These are phyloP conservation scores for Fusarium hostae DNA, from an alignment of 2,329 filamentous ascomycete genomes.

Conservation along the genomic window DNA sequence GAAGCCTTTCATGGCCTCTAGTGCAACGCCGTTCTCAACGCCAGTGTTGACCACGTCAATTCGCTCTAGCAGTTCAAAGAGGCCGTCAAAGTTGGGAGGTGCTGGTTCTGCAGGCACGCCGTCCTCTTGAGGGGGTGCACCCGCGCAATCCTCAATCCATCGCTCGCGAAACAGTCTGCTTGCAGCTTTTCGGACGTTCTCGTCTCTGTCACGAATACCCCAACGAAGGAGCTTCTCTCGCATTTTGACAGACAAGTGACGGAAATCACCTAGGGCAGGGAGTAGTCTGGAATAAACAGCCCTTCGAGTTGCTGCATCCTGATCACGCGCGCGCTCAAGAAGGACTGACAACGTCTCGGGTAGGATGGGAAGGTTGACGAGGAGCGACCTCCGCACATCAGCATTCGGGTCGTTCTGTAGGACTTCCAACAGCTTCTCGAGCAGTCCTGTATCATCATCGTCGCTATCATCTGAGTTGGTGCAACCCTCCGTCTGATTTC, in stretches of 20 bases:
- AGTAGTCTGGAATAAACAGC: conserved; percentile 89
- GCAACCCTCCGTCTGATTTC: conserved; percentile 78
- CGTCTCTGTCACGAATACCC: conserved; percentile 93
- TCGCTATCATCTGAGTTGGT: conserved; percentile 77
- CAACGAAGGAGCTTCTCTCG: conserved; percentile 94
- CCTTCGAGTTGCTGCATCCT: conserved; percentile 84
- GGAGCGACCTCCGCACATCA: conserved; percentile 87
- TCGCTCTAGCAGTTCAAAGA: conserved; percentile 90
- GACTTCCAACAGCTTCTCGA: conserved; percentile 86
- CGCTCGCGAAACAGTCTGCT: conserved; percentile 89
- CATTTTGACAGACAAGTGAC: conserved; percentile 92
- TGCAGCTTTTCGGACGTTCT: conserved; percentile 91
- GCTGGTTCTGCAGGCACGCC: conserved; percentile 66
- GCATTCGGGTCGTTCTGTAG: conserved; percentile 94
- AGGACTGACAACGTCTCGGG: conserved; percentile 86
- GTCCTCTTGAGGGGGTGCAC: conserved; percentile 68
- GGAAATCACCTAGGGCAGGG: conserved; percentile 91
- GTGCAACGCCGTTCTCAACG: conserved; percentile 86
- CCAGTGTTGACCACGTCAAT: conserved; percentile 94
- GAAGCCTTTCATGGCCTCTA: conserved; percentile 95
- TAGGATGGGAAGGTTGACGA: conserved; percentile 90
- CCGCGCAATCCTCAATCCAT: conserved; percentile 97
- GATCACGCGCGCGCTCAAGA: conserved; percentile 88
- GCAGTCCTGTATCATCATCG: conserved; percentile 74
- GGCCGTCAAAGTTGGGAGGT: conserved; percentile 79